Evolutionary conservation across 169 alveolate species (phyloP).

Genomic region (Plasmodium inui): DNA sequence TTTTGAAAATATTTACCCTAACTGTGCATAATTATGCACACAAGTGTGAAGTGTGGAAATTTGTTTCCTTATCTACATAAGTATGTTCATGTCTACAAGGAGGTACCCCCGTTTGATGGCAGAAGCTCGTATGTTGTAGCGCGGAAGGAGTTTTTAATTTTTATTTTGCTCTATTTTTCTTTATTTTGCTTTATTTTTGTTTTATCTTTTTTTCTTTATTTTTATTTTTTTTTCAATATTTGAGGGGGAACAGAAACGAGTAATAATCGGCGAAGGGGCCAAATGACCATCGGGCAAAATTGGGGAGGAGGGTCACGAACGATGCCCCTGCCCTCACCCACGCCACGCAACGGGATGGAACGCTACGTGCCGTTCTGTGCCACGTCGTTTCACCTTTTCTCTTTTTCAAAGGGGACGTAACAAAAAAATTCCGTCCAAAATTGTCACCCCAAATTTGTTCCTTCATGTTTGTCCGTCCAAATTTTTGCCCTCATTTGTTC

Average conservation of each 20-base stretch:
- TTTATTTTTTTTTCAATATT: background rate
- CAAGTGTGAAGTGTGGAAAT: background rate
- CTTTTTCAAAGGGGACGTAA: background rate
- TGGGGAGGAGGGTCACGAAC: background rate
- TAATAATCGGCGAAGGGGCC: background rate
- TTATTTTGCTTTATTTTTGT: background rate
- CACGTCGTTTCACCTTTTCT: background rate
- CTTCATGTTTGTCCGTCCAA: background rate
- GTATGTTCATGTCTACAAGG: constrained; percentile 13
- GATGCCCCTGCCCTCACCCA: background rate
- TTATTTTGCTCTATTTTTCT: background rate
- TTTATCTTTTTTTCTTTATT: background rate
- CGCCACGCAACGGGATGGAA: background rate
- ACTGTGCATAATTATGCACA: constrained; percentile 72
- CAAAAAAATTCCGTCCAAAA: background rate
- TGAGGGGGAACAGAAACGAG: background rate
- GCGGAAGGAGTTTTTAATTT: background rate
- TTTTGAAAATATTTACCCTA: constrained; percentile 8
- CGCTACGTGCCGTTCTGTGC: background rate
- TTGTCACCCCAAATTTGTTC: background rate
- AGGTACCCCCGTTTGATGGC: background rate
- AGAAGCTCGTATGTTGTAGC: constrained; percentile 30
- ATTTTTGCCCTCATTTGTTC: background rate
- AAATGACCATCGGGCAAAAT: background rate
- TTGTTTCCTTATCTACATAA: background rate